Evolutionary conservation across 2,329 filamentous ascomycete species (phyloP).

Genomic region (Penicillium sp.): DNA sequence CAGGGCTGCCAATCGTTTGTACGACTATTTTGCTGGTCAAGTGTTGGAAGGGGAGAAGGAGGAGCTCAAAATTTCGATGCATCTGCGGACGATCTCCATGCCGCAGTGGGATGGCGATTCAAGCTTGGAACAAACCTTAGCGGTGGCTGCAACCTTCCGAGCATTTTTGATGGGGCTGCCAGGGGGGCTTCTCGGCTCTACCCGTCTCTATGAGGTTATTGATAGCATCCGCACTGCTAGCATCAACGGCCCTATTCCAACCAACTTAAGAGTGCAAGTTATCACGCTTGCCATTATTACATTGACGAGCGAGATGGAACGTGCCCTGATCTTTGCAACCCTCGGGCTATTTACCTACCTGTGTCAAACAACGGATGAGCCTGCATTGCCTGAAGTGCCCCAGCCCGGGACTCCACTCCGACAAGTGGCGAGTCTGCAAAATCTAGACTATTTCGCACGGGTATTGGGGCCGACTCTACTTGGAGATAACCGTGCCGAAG

Average conservation of each 20-base stretch:
- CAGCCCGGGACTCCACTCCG: constrained; percentile 20
- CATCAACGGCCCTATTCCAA: neutral
- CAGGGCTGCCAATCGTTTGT: constrained; percentile 39
- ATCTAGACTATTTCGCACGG: constrained; percentile 33
- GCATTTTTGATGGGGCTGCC: constrained; percentile 42
- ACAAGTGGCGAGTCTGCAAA: constrained; percentile 28
- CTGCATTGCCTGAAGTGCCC: neutral
- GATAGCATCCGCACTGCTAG: constrained; percentile 34
- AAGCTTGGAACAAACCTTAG: constrained; percentile 30
- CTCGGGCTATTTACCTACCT: constrained; percentile 43
- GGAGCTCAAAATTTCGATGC: constrained; percentile 38
- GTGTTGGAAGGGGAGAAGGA: constrained; percentile 42
- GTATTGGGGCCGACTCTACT: constrained; percentile 40
- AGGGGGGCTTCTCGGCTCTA: constrained; percentile 44
- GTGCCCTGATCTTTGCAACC: constrained; percentile 46
- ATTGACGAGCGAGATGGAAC: constrained; percentile 42
- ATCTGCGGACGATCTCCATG: constrained; percentile 37
- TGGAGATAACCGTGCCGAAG: constrained; percentile 14
- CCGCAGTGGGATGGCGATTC: constrained; percentile 29
- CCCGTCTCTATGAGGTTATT: constrained; percentile 36
- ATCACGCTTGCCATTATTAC: constrained; percentile 44
- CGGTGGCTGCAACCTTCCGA: constrained; percentile 41
- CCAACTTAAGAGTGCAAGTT: constrained; percentile 33
- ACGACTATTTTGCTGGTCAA: constrained; percentile 46
- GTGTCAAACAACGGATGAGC: constrained; percentile 29